Conservation (phyloP, 2,329 filamentous ascomycete genomes). For the Dissoconium aciculare region DNA sequence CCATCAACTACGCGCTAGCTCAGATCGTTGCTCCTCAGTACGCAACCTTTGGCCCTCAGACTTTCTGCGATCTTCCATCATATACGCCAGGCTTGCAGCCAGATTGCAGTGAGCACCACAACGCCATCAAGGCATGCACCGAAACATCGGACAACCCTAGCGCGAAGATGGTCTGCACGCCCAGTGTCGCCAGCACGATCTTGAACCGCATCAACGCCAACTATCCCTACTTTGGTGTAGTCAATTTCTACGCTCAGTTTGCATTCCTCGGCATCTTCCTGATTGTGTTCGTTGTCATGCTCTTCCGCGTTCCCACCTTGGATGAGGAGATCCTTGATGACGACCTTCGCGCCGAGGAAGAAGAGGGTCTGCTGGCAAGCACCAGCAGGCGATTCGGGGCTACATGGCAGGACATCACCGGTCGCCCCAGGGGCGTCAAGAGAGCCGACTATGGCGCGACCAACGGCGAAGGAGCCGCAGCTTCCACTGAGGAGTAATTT, state of each 20-base stretch:
- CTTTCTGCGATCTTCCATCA: constrained; percentile 66
- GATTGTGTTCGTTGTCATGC: constrained; percentile 59
- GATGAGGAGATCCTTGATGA: constrained; percentile 68
- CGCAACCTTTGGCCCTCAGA: constrained; percentile 84
- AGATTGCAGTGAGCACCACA: constrained; percentile 56
- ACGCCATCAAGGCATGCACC: constrained; percentile 67
- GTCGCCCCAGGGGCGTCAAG: constrained; percentile 31
- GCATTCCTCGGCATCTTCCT: constrained; percentile 71
- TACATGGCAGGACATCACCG: constrained; percentile 78
- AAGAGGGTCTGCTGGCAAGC: constrained; percentile 76
- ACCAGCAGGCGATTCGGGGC: constrained; percentile 70
- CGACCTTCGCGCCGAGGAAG: constrained; percentile 80
- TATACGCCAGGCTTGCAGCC: constrained; percentile 49
- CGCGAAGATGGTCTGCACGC: constrained; percentile 74
- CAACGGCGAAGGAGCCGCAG: constrained; percentile 5
- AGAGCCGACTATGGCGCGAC: constrained; percentile 19
- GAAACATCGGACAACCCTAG: constrained; percentile 56
- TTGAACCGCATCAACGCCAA: constrained; percentile 84
- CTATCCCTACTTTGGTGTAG: constrained; percentile 82
- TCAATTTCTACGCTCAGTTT: constrained; percentile 96
- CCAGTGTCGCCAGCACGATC: constrained; percentile 80
- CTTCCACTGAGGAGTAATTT: no score
- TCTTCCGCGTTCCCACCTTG: constrained; percentile 67
- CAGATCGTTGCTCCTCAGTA: constrained; percentile 96
- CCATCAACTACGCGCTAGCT: constrained; percentile 80